Base-by-base conservation (phyloP, 768 basidiomycete genomes). In the Mrakia blollopis region DNA sequence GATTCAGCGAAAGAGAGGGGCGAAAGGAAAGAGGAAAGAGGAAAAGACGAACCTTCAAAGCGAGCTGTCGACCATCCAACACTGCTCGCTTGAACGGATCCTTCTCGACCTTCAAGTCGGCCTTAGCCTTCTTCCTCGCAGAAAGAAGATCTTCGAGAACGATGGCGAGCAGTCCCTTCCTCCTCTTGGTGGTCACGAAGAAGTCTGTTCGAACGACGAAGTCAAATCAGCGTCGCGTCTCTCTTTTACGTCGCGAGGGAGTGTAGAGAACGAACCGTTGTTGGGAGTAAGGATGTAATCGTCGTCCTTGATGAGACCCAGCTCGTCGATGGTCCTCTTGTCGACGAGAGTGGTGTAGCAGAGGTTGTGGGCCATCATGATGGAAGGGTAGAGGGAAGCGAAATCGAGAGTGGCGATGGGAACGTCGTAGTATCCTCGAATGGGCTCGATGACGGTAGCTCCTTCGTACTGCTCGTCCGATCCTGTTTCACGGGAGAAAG, bases 361-460 rank as follows among this genome's bases (percentile, higher is more conserved):
- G 0, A 99, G 86, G 82, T 99, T 99, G 84, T 99, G 97, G 3
- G 96, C 97, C 95, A 98, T 98, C 97, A 99, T 99, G 85, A 99
- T 98, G 0, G 97, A 98, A 5, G 97, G 97, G 84, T 99, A 99
- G 78, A 99, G 87, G 2, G 95, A 98, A 77, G 93, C 94, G 85
- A 99, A 99, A 87, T 99, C 97, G 67, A 99, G 88, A 0, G 97
- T 98, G 18, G 97, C 95, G 81, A 99, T 98, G 2, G 97, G 97
- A 0, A 90, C 88, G 82, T 97, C 93, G 82, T 98, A 99, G 84
- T 94, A 99, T 0, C 96, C 97, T 81, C 91, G 94, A 83, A 88
- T 90, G 5, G 97, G 97, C 82, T 99, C 97, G 80, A 99, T 98
- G 81, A 99, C 97, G 16, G 94, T 99, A 6, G 97, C 97, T 79